phyloP scores from a whole-genome alignment of 495 filamentous ascomycete genomes.

The Penicillium verhagenii region DNA sequence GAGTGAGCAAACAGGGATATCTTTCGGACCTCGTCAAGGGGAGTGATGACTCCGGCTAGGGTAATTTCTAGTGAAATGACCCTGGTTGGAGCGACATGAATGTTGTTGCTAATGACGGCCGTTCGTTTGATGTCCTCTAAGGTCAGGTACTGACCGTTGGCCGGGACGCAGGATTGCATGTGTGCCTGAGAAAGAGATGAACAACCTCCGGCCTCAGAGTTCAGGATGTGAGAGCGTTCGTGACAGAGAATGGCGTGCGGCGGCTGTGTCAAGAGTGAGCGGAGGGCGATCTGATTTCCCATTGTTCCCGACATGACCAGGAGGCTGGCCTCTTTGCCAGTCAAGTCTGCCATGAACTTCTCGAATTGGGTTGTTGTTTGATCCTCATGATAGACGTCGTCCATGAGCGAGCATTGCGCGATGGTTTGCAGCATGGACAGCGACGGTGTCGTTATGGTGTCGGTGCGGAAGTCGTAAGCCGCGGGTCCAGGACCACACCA shows the following conservation, averaged over 20 bases:
- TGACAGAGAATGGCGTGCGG: constrained; percentile 52
- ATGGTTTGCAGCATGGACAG: not conserved
- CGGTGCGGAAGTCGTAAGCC: constrained; percentile 1
- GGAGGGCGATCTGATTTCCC: constrained; percentile 59
- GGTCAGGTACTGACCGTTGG: constrained; percentile 72
- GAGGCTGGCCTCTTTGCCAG: not conserved
- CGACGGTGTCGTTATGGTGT: not conserved
- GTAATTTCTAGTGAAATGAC: constrained; percentile 88
- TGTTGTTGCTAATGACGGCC: constrained; percentile 39
- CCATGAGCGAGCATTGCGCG: not conserved
- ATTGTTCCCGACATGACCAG: constrained; percentile 82
- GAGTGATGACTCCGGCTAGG: constrained; percentile 74
- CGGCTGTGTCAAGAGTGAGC: constrained; percentile 48
- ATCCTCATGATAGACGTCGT: not conserved
- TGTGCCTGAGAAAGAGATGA: constrained; percentile 46
- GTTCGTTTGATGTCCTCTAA: constrained; percentile 68
- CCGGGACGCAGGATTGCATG: constrained; percentile 36
- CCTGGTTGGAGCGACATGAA: constrained; percentile 63
- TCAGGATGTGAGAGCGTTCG: constrained; percentile 46
- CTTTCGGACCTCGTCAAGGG: constrained; percentile 62
- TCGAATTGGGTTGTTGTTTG: not conserved
- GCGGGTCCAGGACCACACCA: not conserved
- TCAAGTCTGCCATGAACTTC: not conserved
- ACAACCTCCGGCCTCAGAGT: constrained; percentile 52
- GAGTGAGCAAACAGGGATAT: constrained; percentile 70